Percentiles rank a stretch among this genome's conserved stretches.
Conservation (phyloP, 768 basidiomycete genomes). For the Ephemerocybe angulata region DNA sequence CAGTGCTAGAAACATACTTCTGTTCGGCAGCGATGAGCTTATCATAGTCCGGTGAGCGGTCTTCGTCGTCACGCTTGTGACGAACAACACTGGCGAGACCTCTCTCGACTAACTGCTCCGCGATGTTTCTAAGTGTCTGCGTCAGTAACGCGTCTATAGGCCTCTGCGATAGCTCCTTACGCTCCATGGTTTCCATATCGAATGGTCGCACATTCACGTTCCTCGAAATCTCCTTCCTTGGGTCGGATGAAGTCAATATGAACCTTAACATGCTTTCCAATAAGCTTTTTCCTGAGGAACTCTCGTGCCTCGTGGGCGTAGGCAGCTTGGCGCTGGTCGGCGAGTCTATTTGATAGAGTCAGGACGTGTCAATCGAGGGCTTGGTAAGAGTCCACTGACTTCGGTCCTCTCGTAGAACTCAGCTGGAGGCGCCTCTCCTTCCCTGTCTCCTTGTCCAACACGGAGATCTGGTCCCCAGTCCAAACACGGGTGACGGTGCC, state of each 20-base stretch:
- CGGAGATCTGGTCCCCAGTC: slow-evolving; percentile 88
- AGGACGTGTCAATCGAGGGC: background rate
- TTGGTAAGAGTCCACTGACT: slow-evolving; percentile 36
- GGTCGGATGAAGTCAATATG: slow-evolving; percentile 88
- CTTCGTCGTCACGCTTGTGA: slow-evolving; percentile 93
- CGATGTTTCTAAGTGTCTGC: slow-evolving; percentile 63
- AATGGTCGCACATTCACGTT: slow-evolving; percentile 88
- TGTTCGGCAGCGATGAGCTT: slow-evolving; percentile 95
- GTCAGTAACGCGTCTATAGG: background rate
- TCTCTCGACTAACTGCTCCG: slow-evolving; percentile 91
- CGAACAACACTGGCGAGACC: slow-evolving; percentile 87
- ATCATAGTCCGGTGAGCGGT: slow-evolving; percentile 93
- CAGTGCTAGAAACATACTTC: slow-evolving; percentile 47
- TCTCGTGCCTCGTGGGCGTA: slow-evolving; percentile 93
- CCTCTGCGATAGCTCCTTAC: slow-evolving; percentile 42
- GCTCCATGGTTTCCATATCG: slow-evolving; percentile 77
- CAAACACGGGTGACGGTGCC: slow-evolving; percentile 83
- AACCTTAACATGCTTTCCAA: slow-evolving; percentile 85
- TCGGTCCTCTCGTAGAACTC: slow-evolving; percentile 84
- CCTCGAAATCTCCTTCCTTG: slow-evolving; percentile 89
- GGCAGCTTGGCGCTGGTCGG: slow-evolving; percentile 81
- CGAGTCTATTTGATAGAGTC: slow-evolving; percentile 45
- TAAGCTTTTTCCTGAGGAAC: slow-evolving; percentile 86
- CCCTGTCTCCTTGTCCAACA: slow-evolving; percentile 64
- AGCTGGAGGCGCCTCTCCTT: slow-evolving; percentile 84